These are phyloP conservation scores for Aspergillus pseudoviridinutans DNA, from an alignment of 2,329 filamentous ascomycete species.

Conservation along the genomic window DNA sequence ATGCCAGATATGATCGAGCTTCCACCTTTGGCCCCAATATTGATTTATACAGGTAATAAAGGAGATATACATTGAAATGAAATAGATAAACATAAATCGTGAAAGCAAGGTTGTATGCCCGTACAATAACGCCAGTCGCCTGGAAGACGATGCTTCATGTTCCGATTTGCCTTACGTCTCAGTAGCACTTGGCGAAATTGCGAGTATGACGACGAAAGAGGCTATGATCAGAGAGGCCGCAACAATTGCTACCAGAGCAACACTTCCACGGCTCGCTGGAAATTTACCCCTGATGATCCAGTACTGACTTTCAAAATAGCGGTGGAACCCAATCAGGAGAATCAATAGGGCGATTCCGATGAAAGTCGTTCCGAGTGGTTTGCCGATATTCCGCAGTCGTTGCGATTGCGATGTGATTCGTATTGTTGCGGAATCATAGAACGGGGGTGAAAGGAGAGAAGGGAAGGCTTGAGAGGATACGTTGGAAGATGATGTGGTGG, in stretches of 20 bases:
- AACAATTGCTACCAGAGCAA: constrained; percentile 55
- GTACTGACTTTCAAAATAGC: constrained; percentile 64
- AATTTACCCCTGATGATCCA: constrained; percentile 66
- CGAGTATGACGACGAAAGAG: constrained; percentile 57
- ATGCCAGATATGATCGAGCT: not conserved
- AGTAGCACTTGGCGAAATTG: constrained; percentile 45
- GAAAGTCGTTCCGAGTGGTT: constrained; percentile 62
- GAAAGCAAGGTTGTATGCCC: not conserved
- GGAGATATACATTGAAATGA: not conserved
- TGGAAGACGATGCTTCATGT: not conserved
- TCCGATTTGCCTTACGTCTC: constrained; percentile 20
- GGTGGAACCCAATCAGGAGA: constrained; percentile 59
- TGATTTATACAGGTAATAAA: not conserved
- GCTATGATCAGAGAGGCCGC: constrained; percentile 55
- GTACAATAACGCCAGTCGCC: not conserved
- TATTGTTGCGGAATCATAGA: constrained; percentile 16
- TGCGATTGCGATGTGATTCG: constrained; percentile 11
- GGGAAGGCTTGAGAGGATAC: constrained; percentile 14
- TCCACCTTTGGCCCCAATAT: not conserved
- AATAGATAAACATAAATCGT: not conserved
- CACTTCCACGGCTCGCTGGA: constrained; percentile 59
- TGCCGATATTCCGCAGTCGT: constrained; percentile 51
- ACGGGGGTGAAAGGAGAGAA: constrained; percentile 17
- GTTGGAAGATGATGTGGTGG: constrained; percentile 20
- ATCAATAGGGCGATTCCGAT: constrained; percentile 59